Conservation (phyloP, 2,329 filamentous ascomycete species). For the Stagonosporopsis vannaccii region DNA sequence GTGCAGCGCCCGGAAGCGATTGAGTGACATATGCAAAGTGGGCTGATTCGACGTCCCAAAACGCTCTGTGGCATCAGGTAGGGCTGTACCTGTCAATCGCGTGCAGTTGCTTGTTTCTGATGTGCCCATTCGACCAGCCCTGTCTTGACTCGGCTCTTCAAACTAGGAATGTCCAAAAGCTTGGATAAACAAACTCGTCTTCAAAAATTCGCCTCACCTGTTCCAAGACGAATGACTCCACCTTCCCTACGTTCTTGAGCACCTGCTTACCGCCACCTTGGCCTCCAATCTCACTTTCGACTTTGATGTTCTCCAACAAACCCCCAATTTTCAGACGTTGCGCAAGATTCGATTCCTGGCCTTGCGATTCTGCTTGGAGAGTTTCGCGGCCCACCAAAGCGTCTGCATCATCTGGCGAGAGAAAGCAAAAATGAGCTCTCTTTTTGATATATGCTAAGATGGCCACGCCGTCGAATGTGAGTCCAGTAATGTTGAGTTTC, state of each 20-base stretch:
- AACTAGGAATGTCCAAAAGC: constrained; percentile 96
- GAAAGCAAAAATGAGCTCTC: constrained; percentile 90
- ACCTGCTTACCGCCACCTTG: constrained; percentile 92
- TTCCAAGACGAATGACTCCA: constrained; percentile 95
- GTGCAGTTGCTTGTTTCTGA: constrained; percentile 15
- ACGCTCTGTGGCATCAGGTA: constrained; percentile 25
- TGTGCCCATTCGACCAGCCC: neutral
- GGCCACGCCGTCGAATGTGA: constrained; percentile 94
- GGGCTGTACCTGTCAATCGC: constrained; percentile 19
- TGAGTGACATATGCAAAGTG: constrained; percentile 31
- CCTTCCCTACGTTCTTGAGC: constrained; percentile 97
- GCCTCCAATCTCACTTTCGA: constrained; percentile 97
- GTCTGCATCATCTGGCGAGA: constrained; percentile 89
- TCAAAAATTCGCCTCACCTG: constrained; percentile 97
- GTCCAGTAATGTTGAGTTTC: constrained; percentile 90
- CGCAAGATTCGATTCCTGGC: constrained; percentile 33
- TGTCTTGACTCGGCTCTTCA: constrained; percentile 49
- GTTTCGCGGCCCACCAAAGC: constrained; percentile 62
- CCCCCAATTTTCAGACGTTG: constrained; percentile 68
- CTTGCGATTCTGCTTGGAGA: constrained; percentile 34
- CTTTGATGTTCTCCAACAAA: constrained; percentile 87
- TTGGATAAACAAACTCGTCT: constrained; percentile 97
- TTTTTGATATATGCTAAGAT: constrained; percentile 91
- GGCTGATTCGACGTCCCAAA: constrained; percentile 24
- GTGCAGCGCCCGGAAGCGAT: constrained; percentile 26